Evolutionary conservation across 1,139 yeast species (phyloP), one percentile per base, ranked within the genome.

Genomic region (Debaryomyces udenii): DNA sequence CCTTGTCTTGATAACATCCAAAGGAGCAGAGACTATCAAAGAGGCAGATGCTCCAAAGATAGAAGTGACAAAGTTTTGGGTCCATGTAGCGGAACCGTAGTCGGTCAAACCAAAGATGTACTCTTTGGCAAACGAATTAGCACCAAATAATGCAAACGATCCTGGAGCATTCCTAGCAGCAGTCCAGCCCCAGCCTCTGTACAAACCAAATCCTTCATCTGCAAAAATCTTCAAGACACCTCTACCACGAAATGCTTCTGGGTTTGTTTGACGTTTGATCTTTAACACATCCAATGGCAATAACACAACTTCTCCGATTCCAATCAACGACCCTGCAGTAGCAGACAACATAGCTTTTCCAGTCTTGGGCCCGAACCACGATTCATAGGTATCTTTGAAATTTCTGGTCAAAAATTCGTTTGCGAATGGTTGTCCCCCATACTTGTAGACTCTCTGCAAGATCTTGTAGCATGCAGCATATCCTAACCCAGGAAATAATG

Each of bases 181-280:
- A 47, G 99, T 93, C 99, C 99, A 93, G 44, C 98, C 98, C 96
- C 98, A 91, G 52, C 99, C 99, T 64, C 97, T 80, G 74, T 93
- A 93, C 57, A 93, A 76, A 28, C 93, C 90, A 48, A 89, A 78
- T 16, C 99, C 99, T 71, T 94, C 99, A 61, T 93, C 99, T 41
- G 76, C 62, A 50, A 93, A 62, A 56, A 93, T 89, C 68, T 80
- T 86, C 50, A 90, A 47, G 70, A 93, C 90, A 9, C 99, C 98
- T 74, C 99, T 86, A 56, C 99, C 99, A 67, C 83, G 85, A 80
- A 93, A 93, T 17, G 99, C 76, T 67, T 93, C 99, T 10, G 99
- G 99, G 76, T 93, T 93, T 42, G 99, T 93, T 77, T 93, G 99
- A 74, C 98, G 91, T 74, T 93, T 93, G 68, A 93, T 94, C 76